These are phyloP conservation scores for Plasmopara viticola DNA, from an alignment of 352 stramenopile species.

Conservation along the genomic window DNA sequence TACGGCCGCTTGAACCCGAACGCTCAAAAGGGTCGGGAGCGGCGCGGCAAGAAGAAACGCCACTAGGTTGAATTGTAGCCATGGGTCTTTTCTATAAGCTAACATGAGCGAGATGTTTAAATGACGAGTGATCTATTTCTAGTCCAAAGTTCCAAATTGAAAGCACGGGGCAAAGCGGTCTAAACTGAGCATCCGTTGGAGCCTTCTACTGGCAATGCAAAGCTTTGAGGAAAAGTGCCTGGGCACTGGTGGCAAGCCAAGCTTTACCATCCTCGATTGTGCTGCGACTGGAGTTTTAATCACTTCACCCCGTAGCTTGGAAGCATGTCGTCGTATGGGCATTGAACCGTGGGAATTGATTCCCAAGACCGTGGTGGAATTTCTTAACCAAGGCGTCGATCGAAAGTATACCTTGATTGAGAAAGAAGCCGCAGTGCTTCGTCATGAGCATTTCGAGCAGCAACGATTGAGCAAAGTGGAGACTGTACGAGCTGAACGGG, in stretches of 20 bases:
- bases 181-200: slow-evolving; percentile 9
- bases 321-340: slow-evolving; percentile 62
- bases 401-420: slow-evolving; percentile 61
- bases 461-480: slow-evolving; percentile 57
- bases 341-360: slow-evolving; percentile 63
- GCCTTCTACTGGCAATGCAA: slow-evolving; percentile 7
- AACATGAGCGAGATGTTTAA: no score
- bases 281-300: slow-evolving; percentile 41
- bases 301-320: slow-evolving; percentile 58
- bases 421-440: slow-evolving; percentile 63
- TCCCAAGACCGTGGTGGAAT: slow-evolving; percentile 46
- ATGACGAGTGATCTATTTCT: slow-evolving; percentile 11
- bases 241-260: slow-evolving; percentile 16
- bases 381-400: slow-evolving; percentile 38
- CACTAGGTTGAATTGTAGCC: slow-evolving; percentile 34
- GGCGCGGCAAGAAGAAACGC: slow-evolving; percentile 92
- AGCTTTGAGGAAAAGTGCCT: slow-evolving; percentile 5
- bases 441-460: slow-evolving; percentile 69
- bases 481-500: slow-evolving; percentile 43
- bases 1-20: slow-evolving; percentile 96
- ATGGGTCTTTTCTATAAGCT: no score
- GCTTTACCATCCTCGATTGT: slow-evolving; percentile 48
- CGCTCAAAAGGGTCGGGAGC: slow-evolving; percentile 92
- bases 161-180: slow-evolving; percentile 1
- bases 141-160: slow-evolving; percentile 1